A percentile compares a stretch with the other conserved stretches of the same genome.
Evolutionary conservation across 768 basidiomycete species (phyloP).

Genomic region (Sistotremastrum niveocremeum): DNA sequence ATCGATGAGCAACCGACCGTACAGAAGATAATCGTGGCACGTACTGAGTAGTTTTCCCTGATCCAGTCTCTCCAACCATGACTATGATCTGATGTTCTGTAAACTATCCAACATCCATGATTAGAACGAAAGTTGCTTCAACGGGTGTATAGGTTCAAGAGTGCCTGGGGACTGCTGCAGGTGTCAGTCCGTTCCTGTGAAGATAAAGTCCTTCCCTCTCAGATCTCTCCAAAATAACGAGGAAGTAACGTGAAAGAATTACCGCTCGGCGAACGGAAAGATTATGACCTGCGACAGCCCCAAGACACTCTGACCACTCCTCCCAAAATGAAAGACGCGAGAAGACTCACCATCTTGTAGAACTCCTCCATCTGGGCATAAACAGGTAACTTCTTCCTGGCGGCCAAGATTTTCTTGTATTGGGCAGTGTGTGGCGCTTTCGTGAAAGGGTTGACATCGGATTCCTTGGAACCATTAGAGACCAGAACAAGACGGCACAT

Average conservation of each 20-base stretch:
- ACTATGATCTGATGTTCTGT: constrained; percentile 72
- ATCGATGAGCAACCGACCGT: constrained; percentile 9
- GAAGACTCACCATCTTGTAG: constrained; percentile 60
- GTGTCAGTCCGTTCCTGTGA: constrained; percentile 3
- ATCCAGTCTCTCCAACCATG: constrained; percentile 90
- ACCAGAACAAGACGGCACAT: background rate
- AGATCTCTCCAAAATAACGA: constrained; percentile 13
- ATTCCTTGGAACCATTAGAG: constrained; percentile 34
- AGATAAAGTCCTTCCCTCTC: constrained; percentile 7
- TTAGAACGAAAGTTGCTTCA: constrained; percentile 8
- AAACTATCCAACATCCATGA: constrained; percentile 35
- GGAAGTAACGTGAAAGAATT: background rate
- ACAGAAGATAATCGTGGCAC: constrained; percentile 12
- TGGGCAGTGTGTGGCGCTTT: constrained; percentile 58
- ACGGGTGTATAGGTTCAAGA: constrained; percentile 14
- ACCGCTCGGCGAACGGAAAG: background rate
- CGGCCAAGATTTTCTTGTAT: constrained; percentile 78
- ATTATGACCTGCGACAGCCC: background rate
- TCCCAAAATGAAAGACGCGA: background rate
- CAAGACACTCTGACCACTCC: background rate
- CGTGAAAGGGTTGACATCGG: constrained; percentile 82
- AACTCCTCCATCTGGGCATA: constrained; percentile 90
- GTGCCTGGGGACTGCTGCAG: background rate
- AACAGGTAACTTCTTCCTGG: constrained; percentile 82
- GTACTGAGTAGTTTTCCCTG: constrained; percentile 92